Evolutionary conservation across 805 yeast species (phyloP).

Genomic region (Lipomyces chichibuensis): DNA sequence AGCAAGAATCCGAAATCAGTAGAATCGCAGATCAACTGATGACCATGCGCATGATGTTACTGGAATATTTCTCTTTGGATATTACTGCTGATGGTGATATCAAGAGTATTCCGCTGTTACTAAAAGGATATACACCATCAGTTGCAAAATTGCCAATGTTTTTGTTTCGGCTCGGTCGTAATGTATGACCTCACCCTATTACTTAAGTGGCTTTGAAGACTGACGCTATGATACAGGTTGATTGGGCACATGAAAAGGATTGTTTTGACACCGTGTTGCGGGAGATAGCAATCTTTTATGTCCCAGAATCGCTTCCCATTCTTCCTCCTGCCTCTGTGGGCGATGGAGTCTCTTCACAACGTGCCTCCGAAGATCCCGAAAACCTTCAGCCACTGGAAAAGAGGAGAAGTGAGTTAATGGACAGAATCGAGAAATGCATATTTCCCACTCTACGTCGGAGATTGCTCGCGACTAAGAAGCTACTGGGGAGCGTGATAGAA

Average conservation of each 20-base stretch:
- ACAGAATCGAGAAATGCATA: slow-evolving; percentile 57
- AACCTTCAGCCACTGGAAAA: slow-evolving; percentile 30
- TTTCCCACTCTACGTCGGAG: slow-evolving; percentile 68
- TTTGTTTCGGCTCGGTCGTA: slow-evolving; percentile 60
- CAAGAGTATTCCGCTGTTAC: slow-evolving; percentile 64
- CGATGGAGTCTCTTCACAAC: not conserved
- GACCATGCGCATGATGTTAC: slow-evolving; percentile 73
- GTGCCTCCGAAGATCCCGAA: not conserved
- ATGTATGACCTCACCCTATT: slow-evolving; percentile 42
- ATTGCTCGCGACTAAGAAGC: slow-evolving; percentile 62
- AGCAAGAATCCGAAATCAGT: slow-evolving; percentile 28
- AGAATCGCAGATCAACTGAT: slow-evolving; percentile 38
- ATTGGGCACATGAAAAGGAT: slow-evolving; percentile 67
- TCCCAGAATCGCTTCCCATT: slow-evolving; percentile 59
- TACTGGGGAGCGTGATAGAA: slow-evolving; percentile 62
- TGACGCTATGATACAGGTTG: slow-evolving; percentile 24
- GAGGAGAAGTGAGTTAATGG: slow-evolving; percentile 44
- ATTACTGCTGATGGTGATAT: slow-evolving; percentile 47
- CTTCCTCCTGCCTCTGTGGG: not conserved
- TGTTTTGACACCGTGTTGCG: slow-evolving; percentile 68
- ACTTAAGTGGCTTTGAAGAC: not conserved
- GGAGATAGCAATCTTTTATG: slow-evolving; percentile 72
- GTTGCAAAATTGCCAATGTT: slow-evolving; percentile 67
- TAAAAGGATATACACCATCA: slow-evolving; percentile 66
- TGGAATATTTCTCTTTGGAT: slow-evolving; percentile 71